Base-by-base conservation (phyloP, 768 basidiomycete genomes). In the Amanita brunnescens region DNA sequence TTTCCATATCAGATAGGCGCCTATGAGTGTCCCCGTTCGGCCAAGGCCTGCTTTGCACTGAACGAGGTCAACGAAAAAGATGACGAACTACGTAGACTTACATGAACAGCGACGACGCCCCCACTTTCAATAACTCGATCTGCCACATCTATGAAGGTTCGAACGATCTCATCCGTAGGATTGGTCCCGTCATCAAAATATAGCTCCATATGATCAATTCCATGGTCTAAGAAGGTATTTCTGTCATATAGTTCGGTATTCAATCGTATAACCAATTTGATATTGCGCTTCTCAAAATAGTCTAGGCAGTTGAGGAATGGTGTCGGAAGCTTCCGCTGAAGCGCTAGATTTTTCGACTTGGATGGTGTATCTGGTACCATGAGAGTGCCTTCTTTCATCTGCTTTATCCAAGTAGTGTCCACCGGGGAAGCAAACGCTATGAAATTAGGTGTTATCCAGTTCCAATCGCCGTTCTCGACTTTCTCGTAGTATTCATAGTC, bases 101-200 rank as follows among this genome's bases (percentile, higher is more conserved):
- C 88, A 69, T 93, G 91, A 60, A 93, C 87, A 53, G 90, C 90
- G 41, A 94, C 84, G 21, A 84, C 87, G 45, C 90, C 88, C 9
- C 89, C 89, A 16, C 59, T 66, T 55, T 87, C 82, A 41, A 97
- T 81, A 24, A 87, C 73, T 16, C 78, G 71, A 61, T 97, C 94
- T 1, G 86, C 81, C 49, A 90, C 69, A 58, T 89, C 85, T 58
- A 99, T 87, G 62, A 99, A 99, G 52, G 83, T 80, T 49, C 92
- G 79, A 39, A 93, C 88, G 59, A 97, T 96, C 52, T 96, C 91
- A 66, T 96, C 90, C 0, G 92, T 87, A 5, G 95, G 95, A 66
- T 98, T 98, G 20, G 93, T 96, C 18, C 96, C 96, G 64, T 99
- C 96, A 66, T 97, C 93, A 58, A 96, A 98, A 67, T 95, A 97